phyloP scores from a whole-genome alignment of 345 rosid genomes.

The Theobroma cacao region DNA sequence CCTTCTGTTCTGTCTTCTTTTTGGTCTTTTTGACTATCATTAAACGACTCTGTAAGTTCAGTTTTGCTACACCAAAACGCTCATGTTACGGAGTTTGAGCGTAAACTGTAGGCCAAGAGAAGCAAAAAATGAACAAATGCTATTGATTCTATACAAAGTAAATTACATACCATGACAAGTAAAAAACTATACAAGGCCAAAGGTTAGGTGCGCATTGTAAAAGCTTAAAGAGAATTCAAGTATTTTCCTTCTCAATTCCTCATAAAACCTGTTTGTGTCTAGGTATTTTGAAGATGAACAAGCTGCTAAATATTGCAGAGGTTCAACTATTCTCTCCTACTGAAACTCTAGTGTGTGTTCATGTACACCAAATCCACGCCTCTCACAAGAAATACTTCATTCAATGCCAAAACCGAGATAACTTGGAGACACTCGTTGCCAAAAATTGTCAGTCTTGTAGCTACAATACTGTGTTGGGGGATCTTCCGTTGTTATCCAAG shows the following conservation, averaged over 20 bases:
- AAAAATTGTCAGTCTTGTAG: constrained; percentile 14
- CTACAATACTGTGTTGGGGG: constrained; percentile 34
- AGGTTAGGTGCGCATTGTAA: background rate
- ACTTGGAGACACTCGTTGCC: background rate
- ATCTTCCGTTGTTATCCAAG: constrained; percentile 51
- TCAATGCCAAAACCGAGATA: background rate
- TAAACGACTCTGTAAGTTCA: no score
- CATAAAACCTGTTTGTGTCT: constrained; percentile 9
- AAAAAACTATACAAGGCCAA: background rate
- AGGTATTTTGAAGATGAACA: constrained; percentile 2
- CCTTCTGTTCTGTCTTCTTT: background rate
- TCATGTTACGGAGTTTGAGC: background rate
- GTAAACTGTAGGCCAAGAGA: background rate
- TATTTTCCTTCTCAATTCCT: constrained; percentile 2
- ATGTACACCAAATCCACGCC: constrained; percentile 16
- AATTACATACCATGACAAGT: background rate
- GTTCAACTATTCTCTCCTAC: background rate
- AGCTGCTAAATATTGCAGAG: constrained; percentile 14
- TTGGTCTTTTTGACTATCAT: background rate
- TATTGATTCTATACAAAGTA: constrained; percentile 12
- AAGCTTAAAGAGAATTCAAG: background rate
- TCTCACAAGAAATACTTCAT: constrained; percentile 9
- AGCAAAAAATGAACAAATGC: background rate
- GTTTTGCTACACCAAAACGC: no score
- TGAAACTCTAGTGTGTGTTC: background rate